phyloP scores from a whole-genome alignment of 768 basidiomycete genomes.

The Lentinula lateritia region DNA sequence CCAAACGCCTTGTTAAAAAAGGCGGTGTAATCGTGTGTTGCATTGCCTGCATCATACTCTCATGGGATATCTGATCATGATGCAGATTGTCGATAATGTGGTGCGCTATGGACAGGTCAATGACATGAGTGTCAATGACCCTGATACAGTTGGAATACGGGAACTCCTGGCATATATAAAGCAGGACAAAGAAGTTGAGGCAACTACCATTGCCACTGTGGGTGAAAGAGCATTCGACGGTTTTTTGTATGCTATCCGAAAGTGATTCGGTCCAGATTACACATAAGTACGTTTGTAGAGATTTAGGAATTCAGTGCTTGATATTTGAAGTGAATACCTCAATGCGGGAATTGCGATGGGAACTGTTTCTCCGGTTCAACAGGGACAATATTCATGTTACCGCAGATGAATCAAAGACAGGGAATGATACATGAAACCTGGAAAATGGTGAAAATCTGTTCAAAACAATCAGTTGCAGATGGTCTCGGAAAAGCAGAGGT shows the following conservation, averaged over 20 bases:
- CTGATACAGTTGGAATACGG: constrained; percentile 39
- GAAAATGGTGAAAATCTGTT: too few species aligned
- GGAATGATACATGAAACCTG: too few species aligned
- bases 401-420: too few species aligned
- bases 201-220: constrained; percentile 42
- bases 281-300: neutral
- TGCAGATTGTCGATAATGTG: constrained; percentile 58
- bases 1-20: constrained; percentile 51
- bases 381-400: too few species aligned
- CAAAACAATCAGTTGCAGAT: too few species aligned
- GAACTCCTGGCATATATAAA: constrained; percentile 38
- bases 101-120: constrained; percentile 30
- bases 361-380: too few species aligned
- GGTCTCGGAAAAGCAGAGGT: too few species aligned
- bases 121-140: constrained; percentile 27
- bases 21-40: constrained; percentile 56
- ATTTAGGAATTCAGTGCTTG: neutral
- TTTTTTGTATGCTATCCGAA: constrained; percentile 37
- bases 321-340: neutral
- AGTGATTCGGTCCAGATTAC: neutral
- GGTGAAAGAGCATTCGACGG: constrained; percentile 51
- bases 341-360: neutral
- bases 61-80: neutral
- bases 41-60: neutral
- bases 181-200: constrained; percentile 44